Evolutionary conservation across 1,139 yeast genomes (phyloP).

Genomic region (Kodamaea ohmeri): DNA sequence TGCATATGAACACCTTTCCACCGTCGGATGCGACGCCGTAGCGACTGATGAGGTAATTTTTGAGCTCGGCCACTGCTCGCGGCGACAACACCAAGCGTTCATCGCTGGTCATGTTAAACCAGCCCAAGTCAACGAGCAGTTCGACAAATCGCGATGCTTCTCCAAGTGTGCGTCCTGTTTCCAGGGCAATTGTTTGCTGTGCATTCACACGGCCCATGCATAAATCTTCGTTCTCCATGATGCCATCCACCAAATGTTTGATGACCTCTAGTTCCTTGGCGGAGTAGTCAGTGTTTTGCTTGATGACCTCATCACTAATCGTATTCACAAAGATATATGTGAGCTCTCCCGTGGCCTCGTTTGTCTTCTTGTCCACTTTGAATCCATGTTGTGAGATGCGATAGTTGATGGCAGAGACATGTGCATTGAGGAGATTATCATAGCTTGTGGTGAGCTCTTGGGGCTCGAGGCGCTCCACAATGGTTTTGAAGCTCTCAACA

Average conservation of each 20-base stretch:
- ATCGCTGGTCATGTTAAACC: constrained; percentile 39
- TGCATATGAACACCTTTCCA: constrained; percentile 48
- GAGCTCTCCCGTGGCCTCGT: constrained; percentile 35
- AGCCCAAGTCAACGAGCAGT: constrained; percentile 48
- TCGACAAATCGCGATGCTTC: constrained; percentile 39
- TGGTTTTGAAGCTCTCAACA: constrained; percentile 14
- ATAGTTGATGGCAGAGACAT: constrained; percentile 39
- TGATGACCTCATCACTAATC: constrained; percentile 38
- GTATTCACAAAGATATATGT: constrained; percentile 45
- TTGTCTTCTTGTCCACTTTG: constrained; percentile 39
- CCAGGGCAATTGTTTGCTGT: constrained; percentile 25
- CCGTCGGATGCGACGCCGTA: constrained; percentile 36
- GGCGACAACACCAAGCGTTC: constrained; percentile 38
- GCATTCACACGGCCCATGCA: constrained; percentile 31
- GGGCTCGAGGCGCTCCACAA: constrained; percentile 10
- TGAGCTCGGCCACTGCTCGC: constrained; percentile 47
- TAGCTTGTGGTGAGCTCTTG: constrained; percentile 9
- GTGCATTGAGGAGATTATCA: constrained; percentile 20
- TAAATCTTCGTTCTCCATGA: constrained; percentile 32
- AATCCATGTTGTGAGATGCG: constrained; percentile 42
- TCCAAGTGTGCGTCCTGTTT: constrained; percentile 23
- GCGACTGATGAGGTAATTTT: constrained; percentile 41
- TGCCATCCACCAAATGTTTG: constrained; percentile 46
- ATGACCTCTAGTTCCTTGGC: constrained; percentile 48
- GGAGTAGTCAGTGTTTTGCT: constrained; percentile 40